These are phyloP conservation scores for Ajuga reptans DNA, from an alignment of 305 asterid species.

Conservation along the genomic window DNA sequence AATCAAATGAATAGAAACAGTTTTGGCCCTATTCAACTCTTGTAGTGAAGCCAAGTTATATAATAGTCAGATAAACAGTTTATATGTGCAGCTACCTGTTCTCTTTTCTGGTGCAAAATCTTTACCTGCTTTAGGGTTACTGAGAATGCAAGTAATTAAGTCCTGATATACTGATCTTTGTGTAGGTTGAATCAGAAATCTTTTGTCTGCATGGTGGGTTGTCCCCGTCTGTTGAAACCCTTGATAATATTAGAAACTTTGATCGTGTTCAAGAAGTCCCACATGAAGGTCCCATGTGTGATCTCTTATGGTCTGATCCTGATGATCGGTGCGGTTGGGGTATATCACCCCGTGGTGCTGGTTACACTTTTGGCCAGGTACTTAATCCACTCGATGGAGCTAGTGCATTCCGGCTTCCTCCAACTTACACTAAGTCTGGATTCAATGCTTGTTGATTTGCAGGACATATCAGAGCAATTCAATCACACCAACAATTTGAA, in stretches of 20 bases:
- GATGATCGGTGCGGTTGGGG: slow-evolving; percentile 99
- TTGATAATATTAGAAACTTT: slow-evolving; percentile 82
- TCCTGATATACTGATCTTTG: slow-evolving; percentile 16
- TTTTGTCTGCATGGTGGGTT: slow-evolving; percentile 92
- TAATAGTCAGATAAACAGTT: background rate
- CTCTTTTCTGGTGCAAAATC: background rate
- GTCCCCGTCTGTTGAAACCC: slow-evolving; percentile 89
- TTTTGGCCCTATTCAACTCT: background rate
- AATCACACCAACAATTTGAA: slow-evolving; percentile 76
- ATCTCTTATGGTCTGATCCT: slow-evolving; percentile 94
- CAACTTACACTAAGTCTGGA: background rate
- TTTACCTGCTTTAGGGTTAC: background rate
- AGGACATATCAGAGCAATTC: slow-evolving; percentile 97
- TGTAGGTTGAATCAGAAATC: slow-evolving; percentile 90
- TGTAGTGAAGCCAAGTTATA: background rate
- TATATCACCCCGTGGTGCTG: slow-evolving; percentile 96
- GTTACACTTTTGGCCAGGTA: slow-evolving; percentile 95
- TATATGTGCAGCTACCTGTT: background rate
- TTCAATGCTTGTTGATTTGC: slow-evolving; percentile 11
- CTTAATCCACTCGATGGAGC: slow-evolving; percentile 5
- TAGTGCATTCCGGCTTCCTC: slow-evolving; percentile 4
- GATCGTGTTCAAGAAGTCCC: slow-evolving; percentile 99
- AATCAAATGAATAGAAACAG: background rate
- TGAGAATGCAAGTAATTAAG: background rate
- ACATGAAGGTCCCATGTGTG: slow-evolving; percentile 98